Base-by-base conservation (phyloP, 2,329 filamentous ascomycete genomes). In the Exserohilum turcica region DNA sequence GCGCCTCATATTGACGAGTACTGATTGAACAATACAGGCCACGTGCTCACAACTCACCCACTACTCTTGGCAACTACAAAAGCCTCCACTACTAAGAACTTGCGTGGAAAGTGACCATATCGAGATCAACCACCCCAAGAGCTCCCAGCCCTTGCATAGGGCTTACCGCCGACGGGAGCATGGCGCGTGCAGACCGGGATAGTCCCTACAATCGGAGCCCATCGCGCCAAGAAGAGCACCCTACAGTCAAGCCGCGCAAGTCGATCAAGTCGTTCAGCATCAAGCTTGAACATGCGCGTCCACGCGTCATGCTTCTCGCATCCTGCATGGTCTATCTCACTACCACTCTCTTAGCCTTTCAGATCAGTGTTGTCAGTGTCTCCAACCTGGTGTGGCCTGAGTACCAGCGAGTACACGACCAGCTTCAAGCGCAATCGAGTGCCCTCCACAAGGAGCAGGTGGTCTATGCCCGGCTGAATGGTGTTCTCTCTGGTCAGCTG, bases 281-380 rank as follows among this genome's bases (percentile, higher is more conserved):
- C 15, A 50, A 44, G 21, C 24, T 49, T 9, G 19, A 54, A 18
- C 49, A 13, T 15, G 53, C 40, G 12, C 35, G 19, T 18, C 37
- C 52, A 37, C 54, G 45, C 5, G n/a, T 61, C 27, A 24, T 59
- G 10, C 24, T 43, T 6, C 42, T 65, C 5, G 15, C 53, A 2
- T 16, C 36, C 3, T 61, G 51, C 10, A 5, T 57, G 2, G 42
- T 56, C 3, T 59, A 56, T 28, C 33, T 65, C 27, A 28, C 40
- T 16, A 49, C 56, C 12, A 29, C 53, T 0, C 37, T 63, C n/a
- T 7, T 56, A 6, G 29, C 37, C 13, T 8, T 64, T 29, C 37
- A 35, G 16, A n/a, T 59, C 6, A 54, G 54, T 6, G 7, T 61
- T 0, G 10, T 39, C 6, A 21, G 39, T 4, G 35, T 56, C 27